Evolutionary conservation across 2,329 filamentous ascomycete genomes (phyloP), one percentile per base, ranked within the genome.

Genomic region (Leptosphaerulina australis): DNA sequence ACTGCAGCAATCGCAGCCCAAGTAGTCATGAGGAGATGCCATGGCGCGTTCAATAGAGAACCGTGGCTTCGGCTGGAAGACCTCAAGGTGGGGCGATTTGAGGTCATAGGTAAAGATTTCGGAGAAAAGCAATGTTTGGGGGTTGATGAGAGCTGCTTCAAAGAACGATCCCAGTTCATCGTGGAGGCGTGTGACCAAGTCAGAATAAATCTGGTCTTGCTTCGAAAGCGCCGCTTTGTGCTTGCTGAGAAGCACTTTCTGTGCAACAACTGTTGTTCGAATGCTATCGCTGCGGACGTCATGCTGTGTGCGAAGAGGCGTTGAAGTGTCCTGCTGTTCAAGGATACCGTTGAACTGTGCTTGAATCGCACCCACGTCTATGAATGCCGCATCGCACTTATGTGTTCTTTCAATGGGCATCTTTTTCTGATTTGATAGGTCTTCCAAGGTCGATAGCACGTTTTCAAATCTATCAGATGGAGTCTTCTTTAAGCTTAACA

Each of bases 61-160:
- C 7, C 87, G 82, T n/a, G 88, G 87, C 36, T 83, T 82, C 2
- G 90, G 89, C 34, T 87, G 83, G 66, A 94, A 91, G 15, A 90
- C 86, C 58, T 91, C 88, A 22, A 81, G 81, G 61, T 87, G 83
- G 0, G 88, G 89, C 21, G 81, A 81, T 52, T 81, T 83, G 25
- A 84, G 81, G 71, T 93, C 88, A 73, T 90, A 93, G 43, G 91
- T 75, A 80, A 90, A 88, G 34, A 87, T 76, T 71, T 95, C 90
- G 37, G 88, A 82, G 39, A 91, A 78, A 21, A 86, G 80, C 8
- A 87, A 62, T 12, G 77, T 74, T 15, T 76, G 73, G 1, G 81
- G 81, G 24, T 76, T 71, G 39, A 82, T 66, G 14, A 86, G 71
- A 2, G 69, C 72, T 3, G 72, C 53, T 11, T 61, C 61, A 53